A percentile compares a stretch with the other conserved stretches of the same genome.
phyloP scores from a whole-genome alignment of 768 basidiomycete species.

The Tylopilus felleus region DNA sequence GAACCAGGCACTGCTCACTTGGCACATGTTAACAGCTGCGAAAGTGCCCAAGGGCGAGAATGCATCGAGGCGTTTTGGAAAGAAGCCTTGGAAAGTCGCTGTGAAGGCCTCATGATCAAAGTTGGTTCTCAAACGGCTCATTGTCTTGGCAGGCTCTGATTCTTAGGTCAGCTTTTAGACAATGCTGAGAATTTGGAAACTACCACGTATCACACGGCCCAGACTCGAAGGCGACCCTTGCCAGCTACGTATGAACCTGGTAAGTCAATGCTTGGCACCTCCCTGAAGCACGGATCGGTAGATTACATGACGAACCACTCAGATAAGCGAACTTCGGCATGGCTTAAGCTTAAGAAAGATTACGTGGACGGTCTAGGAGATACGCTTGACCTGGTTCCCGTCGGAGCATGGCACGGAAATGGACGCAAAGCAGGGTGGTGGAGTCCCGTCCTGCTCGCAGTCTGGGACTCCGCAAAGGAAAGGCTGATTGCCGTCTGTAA shows the following conservation, averaged over 20 bases:
- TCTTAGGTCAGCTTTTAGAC: conserved; percentile 59
- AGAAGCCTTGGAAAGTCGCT: conserved; percentile 68
- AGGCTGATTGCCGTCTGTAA: conserved; percentile 79
- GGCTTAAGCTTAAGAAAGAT: conserved; percentile 93
- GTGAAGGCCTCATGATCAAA: conserved; percentile 95
- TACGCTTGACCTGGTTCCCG: conserved; percentile 65
- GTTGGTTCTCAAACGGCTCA: conserved; percentile 33
- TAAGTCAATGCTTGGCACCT: conserved; percentile 20
- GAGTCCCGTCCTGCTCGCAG: conserved; percentile 81
- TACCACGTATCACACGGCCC: conserved; percentile 33
- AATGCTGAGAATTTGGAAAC: conserved; percentile 41
- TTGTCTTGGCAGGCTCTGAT: conserved; percentile 4
- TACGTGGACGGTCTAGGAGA: conserved; percentile 82
- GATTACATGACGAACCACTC: conserved; percentile 9
- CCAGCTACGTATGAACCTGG: conserved; percentile 86
- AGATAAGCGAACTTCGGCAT: conserved; percentile 82
- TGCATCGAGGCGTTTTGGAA: conserved; percentile 74
- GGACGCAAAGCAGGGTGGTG: conserved; percentile 91
- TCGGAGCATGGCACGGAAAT: conserved; percentile 87
- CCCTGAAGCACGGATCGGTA: neutral
- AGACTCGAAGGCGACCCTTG: conserved; percentile 57
- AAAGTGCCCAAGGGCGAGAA: conserved; percentile 59
- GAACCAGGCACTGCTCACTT: conserved; percentile 55
- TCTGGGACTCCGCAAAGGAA: conserved; percentile 63
- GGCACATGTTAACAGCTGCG: conserved; percentile 69